phyloP scores from a whole-genome alignment of 177 flowering plant genomes.

The Telopea speciosissima region DNA sequence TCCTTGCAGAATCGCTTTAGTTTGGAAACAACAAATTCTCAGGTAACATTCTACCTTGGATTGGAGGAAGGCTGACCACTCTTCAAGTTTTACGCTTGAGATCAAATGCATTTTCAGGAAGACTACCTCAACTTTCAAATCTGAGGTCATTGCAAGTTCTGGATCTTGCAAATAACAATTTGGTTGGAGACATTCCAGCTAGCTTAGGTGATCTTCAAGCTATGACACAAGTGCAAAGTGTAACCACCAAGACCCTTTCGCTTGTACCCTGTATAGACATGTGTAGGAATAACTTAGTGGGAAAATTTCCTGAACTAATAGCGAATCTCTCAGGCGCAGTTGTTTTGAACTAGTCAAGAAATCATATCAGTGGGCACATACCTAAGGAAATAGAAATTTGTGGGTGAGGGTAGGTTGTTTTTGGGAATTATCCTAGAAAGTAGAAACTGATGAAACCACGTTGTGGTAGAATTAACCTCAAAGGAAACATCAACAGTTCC shows the following conservation, averaged over 20 bases:
- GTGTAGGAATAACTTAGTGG: slow-evolving; percentile 31
- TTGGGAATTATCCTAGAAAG: too few species aligned
- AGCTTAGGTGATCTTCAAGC: slow-evolving; percentile 29
- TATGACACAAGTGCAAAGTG: slow-evolving; percentile 19
- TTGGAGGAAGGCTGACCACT: slow-evolving; percentile 17
- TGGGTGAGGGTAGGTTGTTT: too few species aligned
- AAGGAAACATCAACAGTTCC: too few species aligned
- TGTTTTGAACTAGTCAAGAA: slow-evolving; percentile 35
- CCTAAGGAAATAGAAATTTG: slow-evolving; percentile 38
- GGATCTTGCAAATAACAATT: slow-evolving; percentile 39
- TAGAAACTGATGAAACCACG: too few species aligned
- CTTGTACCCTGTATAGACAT: slow-evolving; percentile 41
- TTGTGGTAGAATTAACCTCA: too few species aligned
- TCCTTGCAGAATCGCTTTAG: slow-evolving; percentile 26
- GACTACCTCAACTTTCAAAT: slow-evolving; percentile 20
- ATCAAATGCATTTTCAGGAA: slow-evolving; percentile 33
- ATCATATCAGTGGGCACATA: slow-evolving; percentile 27
- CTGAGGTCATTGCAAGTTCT: slow-evolving; percentile 36
- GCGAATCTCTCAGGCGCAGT: slow-evolving; percentile 25
- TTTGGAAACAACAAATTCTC: slow-evolving; percentile 30
- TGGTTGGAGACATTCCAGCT: slow-evolving; percentile 31
- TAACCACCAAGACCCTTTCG: slow-evolving; percentile 33
- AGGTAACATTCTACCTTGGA: slow-evolving; percentile 35
- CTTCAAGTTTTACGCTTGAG: slow-evolving; percentile 35
- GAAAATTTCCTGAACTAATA: slow-evolving; percentile 31